Conservation (phyloP, 2,329 filamentous ascomycete genomes). For the Phoma sp. region DNA sequence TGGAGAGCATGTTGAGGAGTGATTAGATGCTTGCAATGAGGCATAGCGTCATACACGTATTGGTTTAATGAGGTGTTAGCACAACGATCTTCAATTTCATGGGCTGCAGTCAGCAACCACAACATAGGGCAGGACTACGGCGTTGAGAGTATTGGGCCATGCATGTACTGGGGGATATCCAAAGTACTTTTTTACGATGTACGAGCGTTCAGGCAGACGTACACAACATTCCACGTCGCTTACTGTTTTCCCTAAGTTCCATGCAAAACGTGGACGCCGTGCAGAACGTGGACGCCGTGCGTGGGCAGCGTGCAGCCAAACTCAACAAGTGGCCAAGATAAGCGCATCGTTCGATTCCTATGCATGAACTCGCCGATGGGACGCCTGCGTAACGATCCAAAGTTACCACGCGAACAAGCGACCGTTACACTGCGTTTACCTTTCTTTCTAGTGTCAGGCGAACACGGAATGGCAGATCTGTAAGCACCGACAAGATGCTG, state of each 20-base stretch:
- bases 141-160: constrained; percentile 8
- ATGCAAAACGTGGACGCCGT: background rate
- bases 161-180: constrained; percentile 14
- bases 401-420: constrained; percentile 9
- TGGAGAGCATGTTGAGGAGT: constrained; percentile 96
- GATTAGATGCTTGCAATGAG: constrained; percentile 61
- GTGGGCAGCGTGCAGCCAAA: background rate
- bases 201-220: constrained; percentile 7
- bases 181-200: constrained; percentile 11
- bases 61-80: background rate
- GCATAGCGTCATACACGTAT: background rate
- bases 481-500: background rate
- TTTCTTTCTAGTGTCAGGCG: constrained; percentile 2
- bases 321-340: background rate
- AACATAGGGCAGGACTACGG: constrained; percentile 7
- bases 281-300: background rate
- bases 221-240: background rate
- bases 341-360: background rate
- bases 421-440: constrained; percentile 8
- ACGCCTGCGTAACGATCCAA: constrained; percentile 2
- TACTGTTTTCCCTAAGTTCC: background rate
- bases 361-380: constrained; percentile 12
- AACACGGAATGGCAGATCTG: background rate
- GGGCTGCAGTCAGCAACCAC: background rate
- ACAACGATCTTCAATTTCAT: background rate